A percentile compares a stretch with the other conserved stretches of the same genome.
These are phyloP conservation scores for Apiotrichum akiyoshidainum DNA, from an alignment of 1,284 basidiomycete genomes.

Conservation along the genomic window DNA sequence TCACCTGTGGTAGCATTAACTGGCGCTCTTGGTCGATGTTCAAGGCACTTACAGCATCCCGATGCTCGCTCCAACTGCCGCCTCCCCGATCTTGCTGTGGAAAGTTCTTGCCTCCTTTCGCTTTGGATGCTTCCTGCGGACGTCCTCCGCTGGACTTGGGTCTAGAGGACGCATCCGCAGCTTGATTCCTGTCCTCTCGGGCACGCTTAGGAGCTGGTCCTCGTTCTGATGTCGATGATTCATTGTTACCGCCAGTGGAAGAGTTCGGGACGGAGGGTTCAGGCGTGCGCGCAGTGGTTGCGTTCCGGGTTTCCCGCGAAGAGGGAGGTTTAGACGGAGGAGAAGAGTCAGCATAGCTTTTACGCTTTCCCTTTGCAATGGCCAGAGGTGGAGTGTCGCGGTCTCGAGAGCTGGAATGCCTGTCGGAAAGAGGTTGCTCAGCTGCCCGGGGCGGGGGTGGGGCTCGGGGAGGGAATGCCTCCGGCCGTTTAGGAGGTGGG, in stretches of 20 bases:
- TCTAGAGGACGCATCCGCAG: too few relatives aligned
- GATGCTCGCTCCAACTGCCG: constrained; percentile 32
- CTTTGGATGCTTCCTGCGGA: background rate
- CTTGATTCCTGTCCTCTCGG: background rate
- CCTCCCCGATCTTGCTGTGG: background rate
- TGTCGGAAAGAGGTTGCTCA: background rate
- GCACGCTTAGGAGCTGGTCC: background rate
- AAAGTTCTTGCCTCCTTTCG: constrained; percentile 5
- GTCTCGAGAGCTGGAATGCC: background rate
- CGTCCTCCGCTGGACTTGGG: background rate
- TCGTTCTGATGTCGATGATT: background rate
- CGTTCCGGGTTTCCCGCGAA: background rate
- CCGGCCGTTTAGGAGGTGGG: constrained; percentile 28
- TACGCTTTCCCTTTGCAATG: constrained; percentile 30
- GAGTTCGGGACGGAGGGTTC: background rate
- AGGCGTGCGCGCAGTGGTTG: background rate
- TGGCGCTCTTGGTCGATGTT: background rate
- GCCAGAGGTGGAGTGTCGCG: background rate
- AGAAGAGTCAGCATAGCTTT: constrained; percentile 8
- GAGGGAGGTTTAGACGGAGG: background rate
- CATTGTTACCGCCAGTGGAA: background rate
- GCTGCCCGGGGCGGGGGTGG: background rate
- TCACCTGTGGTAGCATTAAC: constrained; percentile 23
- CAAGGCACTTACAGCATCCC: constrained; percentile 31
- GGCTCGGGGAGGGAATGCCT: constrained; percentile 31